Evolutionary conservation across 2,329 filamentous ascomycete species (phyloP), one percentile per base, ranked within the genome.

Genomic region (Aaosphaeria arxii): DNA sequence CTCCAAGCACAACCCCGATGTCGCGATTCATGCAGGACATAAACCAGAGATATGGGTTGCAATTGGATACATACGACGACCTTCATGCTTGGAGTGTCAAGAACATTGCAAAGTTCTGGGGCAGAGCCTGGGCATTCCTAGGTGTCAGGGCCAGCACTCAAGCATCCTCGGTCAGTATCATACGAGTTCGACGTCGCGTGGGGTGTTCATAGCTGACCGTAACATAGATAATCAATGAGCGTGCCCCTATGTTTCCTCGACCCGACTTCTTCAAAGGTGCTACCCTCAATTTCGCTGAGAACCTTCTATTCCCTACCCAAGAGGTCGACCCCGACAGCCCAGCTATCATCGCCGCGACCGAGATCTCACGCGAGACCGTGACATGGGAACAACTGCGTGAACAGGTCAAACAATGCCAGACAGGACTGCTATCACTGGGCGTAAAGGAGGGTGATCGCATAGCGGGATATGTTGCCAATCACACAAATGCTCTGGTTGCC

Each of bases 281-380:
- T 11, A 84, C 77, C 49, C 77, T 97, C 55, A 99, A 97, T 71
- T 97, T 96, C 67, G 91, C 92, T 29, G 89, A 97, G 74, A 99
- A 99, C 68, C 77, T 97, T 46, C 83, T 99, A 4, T 96, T 86
- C 67, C 92, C 92, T 4, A 70, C 75, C 2, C 77, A 80, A 35
- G 61, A 73, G 11, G 70, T 84, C 5, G 74, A 86, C 53, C 80
- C 85, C 44, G 71, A 83, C 41, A 77, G 80, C 4, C 71, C 82
- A 5, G 91, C 91, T 13, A 79, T 95, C 41, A 87, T 96, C 59
- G 88, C 87, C 29, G 86, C 83, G 4, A 96, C 90, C 7, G 92
- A 97, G 72, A 83, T 81, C 2, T 75, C 74, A 11, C 78, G 81
- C 44, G 80, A 88, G 59, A 75, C 77, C 30, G 75, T 88, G 30